phyloP scores from a whole-genome alignment of 2,329 filamentous ascomycete species.

The Diaporthe vaccinii region DNA sequence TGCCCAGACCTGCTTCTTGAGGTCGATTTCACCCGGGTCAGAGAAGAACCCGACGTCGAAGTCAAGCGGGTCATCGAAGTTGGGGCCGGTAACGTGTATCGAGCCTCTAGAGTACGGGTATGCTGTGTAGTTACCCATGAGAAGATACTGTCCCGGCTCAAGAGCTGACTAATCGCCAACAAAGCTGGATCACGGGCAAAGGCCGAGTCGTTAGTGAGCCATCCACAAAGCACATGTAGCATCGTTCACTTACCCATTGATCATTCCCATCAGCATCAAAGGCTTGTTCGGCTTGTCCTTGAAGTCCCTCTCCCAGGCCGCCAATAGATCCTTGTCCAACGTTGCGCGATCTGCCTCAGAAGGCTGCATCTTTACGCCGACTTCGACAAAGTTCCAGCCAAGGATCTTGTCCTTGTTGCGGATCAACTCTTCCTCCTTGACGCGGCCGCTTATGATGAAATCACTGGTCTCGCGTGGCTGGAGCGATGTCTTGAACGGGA shows the following conservation, averaged over 20 bases:
- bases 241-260: constrained; percentile 42
- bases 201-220: background rate
- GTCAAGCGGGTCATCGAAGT: constrained; percentile 59
- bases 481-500: constrained; percentile 63
- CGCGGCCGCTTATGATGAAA: constrained; percentile 44
- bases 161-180: constrained; percentile 52
- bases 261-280: constrained; percentile 44
- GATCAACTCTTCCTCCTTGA: constrained; percentile 44
- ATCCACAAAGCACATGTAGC: background rate
- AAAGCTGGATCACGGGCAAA: constrained; percentile 40
- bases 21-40: constrained; percentile 63
- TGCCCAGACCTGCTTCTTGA: constrained; percentile 70
- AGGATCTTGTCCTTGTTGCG: constrained; percentile 52
- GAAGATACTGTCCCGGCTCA: constrained; percentile 30
- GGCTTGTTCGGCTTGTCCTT: constrained; percentile 45
- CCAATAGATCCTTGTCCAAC: constrained; percentile 63
- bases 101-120: constrained; percentile 73
- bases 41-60: constrained; percentile 71
- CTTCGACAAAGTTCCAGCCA: constrained; percentile 69
- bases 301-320: constrained; percentile 66
- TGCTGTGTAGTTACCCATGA: constrained; percentile 62
- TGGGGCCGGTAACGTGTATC: constrained; percentile 67
- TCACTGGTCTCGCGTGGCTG: constrained; percentile 59
- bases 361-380: constrained; percentile 66
- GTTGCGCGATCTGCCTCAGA: constrained; percentile 63